Base-by-base conservation (phyloP, 2,329 filamentous ascomycete genomes). In the Coleophoma crateriformis region DNA sequence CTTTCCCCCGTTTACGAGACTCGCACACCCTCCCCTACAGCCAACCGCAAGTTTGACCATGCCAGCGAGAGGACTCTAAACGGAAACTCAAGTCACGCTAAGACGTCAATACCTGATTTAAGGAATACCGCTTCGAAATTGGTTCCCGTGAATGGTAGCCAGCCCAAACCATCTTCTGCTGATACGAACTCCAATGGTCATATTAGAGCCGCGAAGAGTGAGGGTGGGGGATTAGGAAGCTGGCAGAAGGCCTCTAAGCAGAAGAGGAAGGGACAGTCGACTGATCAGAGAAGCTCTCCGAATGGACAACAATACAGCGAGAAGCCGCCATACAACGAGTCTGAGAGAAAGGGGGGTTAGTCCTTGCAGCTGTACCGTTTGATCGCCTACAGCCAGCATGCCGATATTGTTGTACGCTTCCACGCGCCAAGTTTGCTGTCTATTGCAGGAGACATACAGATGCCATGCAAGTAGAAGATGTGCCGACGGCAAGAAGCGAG, bases 1-100 rank as follows among this genome's bases (percentile, higher is more conserved):
- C 72, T 91, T 2, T 90, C 87, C 0, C 87, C 87, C 0, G 87
- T 90, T 0, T 86, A 85, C 48, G 87, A 90, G 68, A 78, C 79
- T 6, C 76, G 78, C n/a, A 86, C 84, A 0, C 84, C 86, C 2
- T 88, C 87, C 2, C 85, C 87, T 1, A 85, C 76, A 3, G 71
- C 77, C 12, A 70, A 71, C 49, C 75, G 84, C 48, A 82, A 76
- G 44, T 69, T 75, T 45, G 80, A 82, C 27, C 55, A 67, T 38
- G 35, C 33, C n/a, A 17, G 52, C 10, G 51, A 58, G 33, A 22
- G 41, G 8, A 55, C 58, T 33, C 11, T 48, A 14, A 46, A 56
- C 45, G 46, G 58, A 34, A 17, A 51, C 34, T 15, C 45, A 22
- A 11, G 46, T 41, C 52, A 48, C 13, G 17, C 27, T 6, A 48